Percentiles rank a stretch among this genome's conserved stretches.
Evolutionary conservation across 2,329 filamentous ascomycete species (phyloP).

Genomic region (Cladosporium sp.): DNA sequence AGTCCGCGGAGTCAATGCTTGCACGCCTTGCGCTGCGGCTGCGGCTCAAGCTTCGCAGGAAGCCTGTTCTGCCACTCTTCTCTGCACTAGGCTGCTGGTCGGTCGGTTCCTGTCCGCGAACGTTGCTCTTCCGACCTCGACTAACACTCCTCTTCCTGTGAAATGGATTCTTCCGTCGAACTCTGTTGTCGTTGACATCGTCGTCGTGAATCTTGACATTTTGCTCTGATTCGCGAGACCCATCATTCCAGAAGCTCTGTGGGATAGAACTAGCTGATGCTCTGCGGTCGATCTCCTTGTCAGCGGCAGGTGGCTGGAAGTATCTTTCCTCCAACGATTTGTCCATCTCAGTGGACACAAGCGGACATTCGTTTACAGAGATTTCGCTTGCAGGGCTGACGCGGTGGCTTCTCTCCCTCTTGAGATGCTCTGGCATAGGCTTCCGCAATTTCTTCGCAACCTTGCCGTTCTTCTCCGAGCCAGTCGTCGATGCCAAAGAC

Average conservation of each 20-base stretch:
- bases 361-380: neutral
- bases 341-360: conserved; percentile 5
- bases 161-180: conserved; percentile 5
- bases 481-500: conserved; percentile 5
- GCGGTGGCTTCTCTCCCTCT: conserved; percentile 22
- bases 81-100: neutral
- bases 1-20: conserved; percentile 11
- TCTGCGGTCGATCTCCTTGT: neutral
- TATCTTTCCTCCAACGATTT: conserved; percentile 6
- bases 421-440: conserved; percentile 21
- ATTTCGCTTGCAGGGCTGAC: conserved; percentile 4
- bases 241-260: conserved; percentile 11
- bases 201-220: neutral
- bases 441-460: conserved; percentile 30
- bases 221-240: neutral
- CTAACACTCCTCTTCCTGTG: conserved; percentile 8
- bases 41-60: conserved; percentile 15
- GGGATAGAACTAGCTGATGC: neutral
- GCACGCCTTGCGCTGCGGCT: conserved; percentile 21
- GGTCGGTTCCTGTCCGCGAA: neutral
- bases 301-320: conserved; percentile 11
- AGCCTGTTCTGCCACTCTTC: neutral
- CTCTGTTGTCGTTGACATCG: neutral
- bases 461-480: conserved; percentile 16
- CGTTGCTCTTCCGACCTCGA: neutral